Base-by-base conservation (phyloP, 106 monocot genomes). In the Xerophyta viscosa region DNA sequence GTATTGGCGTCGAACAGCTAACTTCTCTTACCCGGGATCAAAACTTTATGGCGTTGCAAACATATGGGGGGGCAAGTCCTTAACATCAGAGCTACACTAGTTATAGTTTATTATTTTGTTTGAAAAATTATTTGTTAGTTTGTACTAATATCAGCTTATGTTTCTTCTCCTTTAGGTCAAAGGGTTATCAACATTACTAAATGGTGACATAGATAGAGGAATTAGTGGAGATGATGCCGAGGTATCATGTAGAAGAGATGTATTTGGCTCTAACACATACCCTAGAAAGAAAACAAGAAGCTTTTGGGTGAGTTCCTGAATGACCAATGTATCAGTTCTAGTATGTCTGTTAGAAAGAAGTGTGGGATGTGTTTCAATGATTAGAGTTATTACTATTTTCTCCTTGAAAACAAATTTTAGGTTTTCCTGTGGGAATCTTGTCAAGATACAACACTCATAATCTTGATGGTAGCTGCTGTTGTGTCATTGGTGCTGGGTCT, bases 371-470 rank as follows among this genome's bases (percentile, higher is more conserved):
- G n/a, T n/a, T n/a, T n/a, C n/a, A n/a, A n/a, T n/a, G n/a, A n/a
- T n/a, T n/a, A n/a, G n/a, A n/a, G n/a, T n/a, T n/a, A n/a, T n/a
- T n/a, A n/a, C n/a, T n/a, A n/a, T n/a, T n/a, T n/a, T n/a, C 36
- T 28, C 52, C 5, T 67, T 56, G 14, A 27, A 14, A 13, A 30
- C 10, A 25, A 22, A 29, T 27, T 47, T 5, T 41, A 86, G 92
- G 73, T 77, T 68, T 92, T 92, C 59, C 46, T 92, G 26, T 87
- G 86, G 86, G 92, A 92, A 69, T 78, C 92, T 50, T 83, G 82
- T 29, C 78, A 92, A 77, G 92, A 92, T 54, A 54, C 81, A 45
- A 92, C 92, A 9, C 79, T 92, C 24, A 37, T 92, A 39, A 92
- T 92, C 31, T 76, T 92, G 58, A 92, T 92, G 66, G 41, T 92